Evolutionary conservation across 768 basidiomycete species (phyloP), one percentile per base, ranked within the genome.

Genomic region (Collybia nuda): DNA sequence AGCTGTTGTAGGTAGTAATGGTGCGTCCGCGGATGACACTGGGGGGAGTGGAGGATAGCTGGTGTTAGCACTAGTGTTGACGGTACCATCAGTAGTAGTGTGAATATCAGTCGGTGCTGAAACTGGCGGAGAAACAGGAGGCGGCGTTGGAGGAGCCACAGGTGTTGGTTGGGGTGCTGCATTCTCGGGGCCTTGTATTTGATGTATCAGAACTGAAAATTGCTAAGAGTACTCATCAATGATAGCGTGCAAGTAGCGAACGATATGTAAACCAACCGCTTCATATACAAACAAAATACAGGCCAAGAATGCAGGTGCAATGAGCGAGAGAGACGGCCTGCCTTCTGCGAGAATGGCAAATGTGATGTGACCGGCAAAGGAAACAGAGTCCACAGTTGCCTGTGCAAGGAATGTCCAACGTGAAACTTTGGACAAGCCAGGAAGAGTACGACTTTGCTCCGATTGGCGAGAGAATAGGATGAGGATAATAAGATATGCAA

Each of bases 341-440:
- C 92, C 92, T 53, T 94, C 88, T 2, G 89, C 84, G 32, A 94
- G 70, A 49, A 95, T 87, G 3, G 90, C 91, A 51, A 96, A 86
- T 0, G 92, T 94, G 47, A 94, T 84, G 59, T 95, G 91, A 0
- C 88, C 88, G 17, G 90, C 89, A 63, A 96, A 95, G 0, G 89
- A 84, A 38, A 93, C 84, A 0, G 88, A 81, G 61, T 97, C 93
- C 17, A 90, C 79, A 1, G 85, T 79, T 5, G 86, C 80, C 66
- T 94, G 91, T 5, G 84, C 70, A 18, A 93, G 73, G 63, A 95
- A 92, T 1, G 86, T 82, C 86, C 90, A 93, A 6, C 88, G 74
- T 2, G 92, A 95, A 7, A 94, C 76, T 14, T 88, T 82, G 5
- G 87, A 81, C 14, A 95, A 75, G 5, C 85, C 84, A 1, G 88